These are phyloP conservation scores for Dorcoceras hygrometricum DNA, from an alignment of 257 asterid genomes.

Conservation along the genomic window DNA sequence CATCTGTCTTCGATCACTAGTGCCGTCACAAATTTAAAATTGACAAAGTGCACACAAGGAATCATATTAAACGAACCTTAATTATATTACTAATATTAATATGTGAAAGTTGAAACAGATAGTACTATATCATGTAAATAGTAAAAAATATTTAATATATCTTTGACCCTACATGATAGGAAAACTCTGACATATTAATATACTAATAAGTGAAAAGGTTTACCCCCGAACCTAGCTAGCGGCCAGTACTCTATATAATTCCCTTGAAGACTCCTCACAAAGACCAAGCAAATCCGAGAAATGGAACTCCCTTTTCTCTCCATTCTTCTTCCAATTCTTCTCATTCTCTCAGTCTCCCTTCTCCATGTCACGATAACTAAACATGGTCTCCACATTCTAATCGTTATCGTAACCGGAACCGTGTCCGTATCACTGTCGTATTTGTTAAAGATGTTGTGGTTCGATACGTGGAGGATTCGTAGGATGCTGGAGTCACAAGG, in stretches of 20 bases:
- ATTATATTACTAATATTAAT: too few species aligned
- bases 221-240: too few species aligned
- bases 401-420: conserved; percentile 3
- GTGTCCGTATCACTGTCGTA: conserved; percentile 24
- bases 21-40: too few species aligned
- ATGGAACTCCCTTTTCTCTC: conserved; percentile 36
- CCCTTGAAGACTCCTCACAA: neutral
- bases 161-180: too few species aligned
- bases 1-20: too few species aligned
- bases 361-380: neutral
- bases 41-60: too few species aligned
- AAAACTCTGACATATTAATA: too few species aligned
- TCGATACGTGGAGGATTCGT: conserved; percentile 36
- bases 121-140: too few species aligned
- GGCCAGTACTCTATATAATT: neutral
- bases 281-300: conserved; percentile 16
- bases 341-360: conserved; percentile 14
- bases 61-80: too few species aligned
- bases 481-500: conserved; percentile 69
- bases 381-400: neutral
- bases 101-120: too few species aligned
- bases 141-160: too few species aligned
- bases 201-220: neutral
- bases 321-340: conserved; percentile 17
- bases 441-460: conserved; percentile 33